phyloP scores from a whole-genome alignment of 768 basidiomycete genomes.

The Mycena venus region DNA sequence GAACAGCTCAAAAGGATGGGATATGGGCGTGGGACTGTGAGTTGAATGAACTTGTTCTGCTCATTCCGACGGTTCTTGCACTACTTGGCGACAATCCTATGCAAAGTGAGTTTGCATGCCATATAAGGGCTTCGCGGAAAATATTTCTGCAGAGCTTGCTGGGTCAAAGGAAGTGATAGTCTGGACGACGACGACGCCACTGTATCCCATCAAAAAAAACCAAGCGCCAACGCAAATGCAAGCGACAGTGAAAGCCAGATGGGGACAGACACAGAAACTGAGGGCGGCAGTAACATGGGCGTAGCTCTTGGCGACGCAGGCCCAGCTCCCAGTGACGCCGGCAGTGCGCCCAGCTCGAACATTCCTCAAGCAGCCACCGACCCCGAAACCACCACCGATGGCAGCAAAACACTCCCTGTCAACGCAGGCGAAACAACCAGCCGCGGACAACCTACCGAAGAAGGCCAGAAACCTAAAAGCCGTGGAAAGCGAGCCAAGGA shows the following conservation, averaged over 20 bases:
- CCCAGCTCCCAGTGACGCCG: no score
- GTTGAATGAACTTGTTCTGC: conserved; percentile 41
- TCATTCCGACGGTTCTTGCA: conserved; percentile 46
- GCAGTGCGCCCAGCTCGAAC: no score
- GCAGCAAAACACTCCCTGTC: background rate
- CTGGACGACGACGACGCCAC: conserved; percentile 5
- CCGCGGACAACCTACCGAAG: background rate
- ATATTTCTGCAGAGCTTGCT: conserved; percentile 55
- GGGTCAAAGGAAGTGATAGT: conserved; percentile 41
- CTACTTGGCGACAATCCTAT: conserved; percentile 51
- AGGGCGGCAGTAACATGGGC: no score
- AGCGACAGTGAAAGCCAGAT: background rate
- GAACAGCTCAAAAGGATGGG: conserved; percentile 38
- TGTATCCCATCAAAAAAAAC: background rate
- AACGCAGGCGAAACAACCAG: background rate
- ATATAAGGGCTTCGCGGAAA: conserved; percentile 54
- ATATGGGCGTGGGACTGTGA: conserved; percentile 54
- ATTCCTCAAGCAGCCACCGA: background rate
- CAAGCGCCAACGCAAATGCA: background rate
- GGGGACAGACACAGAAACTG: background rate
- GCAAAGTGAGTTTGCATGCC: no score
- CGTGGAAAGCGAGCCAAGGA: background rate
- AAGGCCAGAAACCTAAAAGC: background rate
- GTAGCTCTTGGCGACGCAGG: no score
- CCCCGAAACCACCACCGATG: background rate